Conservation (phyloP, 2,329 filamentous ascomycete genomes). For the Stachybotrys chlorohalonatus region DNA sequence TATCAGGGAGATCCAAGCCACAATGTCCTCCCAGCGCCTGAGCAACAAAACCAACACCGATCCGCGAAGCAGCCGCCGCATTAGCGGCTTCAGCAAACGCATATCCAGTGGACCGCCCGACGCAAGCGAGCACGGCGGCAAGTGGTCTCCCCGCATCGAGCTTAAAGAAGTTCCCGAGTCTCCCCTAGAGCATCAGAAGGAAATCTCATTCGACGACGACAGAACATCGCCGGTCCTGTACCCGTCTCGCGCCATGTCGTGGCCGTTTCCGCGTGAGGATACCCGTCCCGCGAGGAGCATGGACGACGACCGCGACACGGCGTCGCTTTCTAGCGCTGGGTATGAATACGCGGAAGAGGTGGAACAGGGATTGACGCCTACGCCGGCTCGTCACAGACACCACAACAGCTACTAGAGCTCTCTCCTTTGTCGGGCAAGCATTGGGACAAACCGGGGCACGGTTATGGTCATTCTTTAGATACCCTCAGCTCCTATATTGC, state of each 20-base stretch:
- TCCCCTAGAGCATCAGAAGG: not conserved
- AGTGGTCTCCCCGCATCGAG: not conserved
- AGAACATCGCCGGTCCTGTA: not conserved
- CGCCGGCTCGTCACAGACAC: not conserved
- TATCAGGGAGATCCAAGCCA: conserved; percentile 18
- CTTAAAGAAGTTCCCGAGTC: not conserved
- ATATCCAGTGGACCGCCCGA: not conserved
- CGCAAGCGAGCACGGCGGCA: not conserved
- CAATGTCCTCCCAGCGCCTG: not conserved
- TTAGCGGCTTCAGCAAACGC: not conserved
- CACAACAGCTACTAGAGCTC: not conserved
- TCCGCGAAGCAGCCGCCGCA: not conserved
- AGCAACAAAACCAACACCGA: not conserved
- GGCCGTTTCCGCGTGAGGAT: not conserved
- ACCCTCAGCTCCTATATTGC: not conserved
- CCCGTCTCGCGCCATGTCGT: not conserved
- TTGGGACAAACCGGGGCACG: not conserved
- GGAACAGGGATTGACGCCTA: not conserved
- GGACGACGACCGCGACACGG: not conserved
- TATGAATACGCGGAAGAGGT: not conserved
- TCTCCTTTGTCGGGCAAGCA: not conserved
- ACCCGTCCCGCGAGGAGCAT: not conserved
- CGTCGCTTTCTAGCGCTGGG: not conserved
- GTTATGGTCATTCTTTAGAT: not conserved
- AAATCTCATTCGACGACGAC: not conserved